These are phyloP conservation scores for Suhomyces bokatorum DNA, from an alignment of 1,139 yeast species.

Conservation along the genomic window DNA sequence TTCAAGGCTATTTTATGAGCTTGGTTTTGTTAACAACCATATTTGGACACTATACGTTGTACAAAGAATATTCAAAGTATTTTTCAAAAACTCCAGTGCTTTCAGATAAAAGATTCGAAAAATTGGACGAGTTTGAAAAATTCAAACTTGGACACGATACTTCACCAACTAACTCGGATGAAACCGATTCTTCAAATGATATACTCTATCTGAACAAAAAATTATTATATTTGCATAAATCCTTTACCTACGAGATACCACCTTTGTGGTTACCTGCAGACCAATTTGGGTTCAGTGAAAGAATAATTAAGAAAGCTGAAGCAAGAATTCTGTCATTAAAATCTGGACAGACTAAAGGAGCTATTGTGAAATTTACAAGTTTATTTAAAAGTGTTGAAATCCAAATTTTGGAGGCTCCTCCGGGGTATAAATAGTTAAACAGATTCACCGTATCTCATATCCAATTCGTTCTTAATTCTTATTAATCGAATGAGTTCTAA, in stretches of 20 bases:
- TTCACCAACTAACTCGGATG: neutral
- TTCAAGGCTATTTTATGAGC: slow-evolving; percentile 51
- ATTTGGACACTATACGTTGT: slow-evolving; percentile 35
- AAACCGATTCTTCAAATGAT: slow-evolving; percentile 2
- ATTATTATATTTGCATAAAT: slow-evolving; percentile 17
- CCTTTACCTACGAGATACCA: slow-evolving; percentile 18
- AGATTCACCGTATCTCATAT: slow-evolving; percentile 14
- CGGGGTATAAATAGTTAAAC: slow-evolving; percentile 30
- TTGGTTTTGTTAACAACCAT: slow-evolving; percentile 38
- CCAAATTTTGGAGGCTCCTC: slow-evolving; percentile 36
- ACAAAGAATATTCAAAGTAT: slow-evolving; percentile 29
- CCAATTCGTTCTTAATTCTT: slow-evolving; percentile 26
- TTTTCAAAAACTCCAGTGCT: slow-evolving; percentile 34
- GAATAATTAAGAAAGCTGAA: slow-evolving; percentile 12
- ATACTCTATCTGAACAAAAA: slow-evolving; percentile 14
- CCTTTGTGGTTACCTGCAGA: slow-evolving; percentile 20
- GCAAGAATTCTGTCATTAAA: slow-evolving; percentile 13
- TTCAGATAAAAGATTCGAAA: slow-evolving; percentile 8
- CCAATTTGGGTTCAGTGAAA: slow-evolving; percentile 18
- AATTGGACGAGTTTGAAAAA: neutral
- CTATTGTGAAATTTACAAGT: slow-evolving; percentile 22
- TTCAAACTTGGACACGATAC: neutral
- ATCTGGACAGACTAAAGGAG: slow-evolving; percentile 33
- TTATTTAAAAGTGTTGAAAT: slow-evolving; percentile 19
- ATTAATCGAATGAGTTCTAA: slow-evolving; percentile 21